Conservation (phyloP, 1,139 yeast species). For the Geotrichum cucujoidarum region DNA sequence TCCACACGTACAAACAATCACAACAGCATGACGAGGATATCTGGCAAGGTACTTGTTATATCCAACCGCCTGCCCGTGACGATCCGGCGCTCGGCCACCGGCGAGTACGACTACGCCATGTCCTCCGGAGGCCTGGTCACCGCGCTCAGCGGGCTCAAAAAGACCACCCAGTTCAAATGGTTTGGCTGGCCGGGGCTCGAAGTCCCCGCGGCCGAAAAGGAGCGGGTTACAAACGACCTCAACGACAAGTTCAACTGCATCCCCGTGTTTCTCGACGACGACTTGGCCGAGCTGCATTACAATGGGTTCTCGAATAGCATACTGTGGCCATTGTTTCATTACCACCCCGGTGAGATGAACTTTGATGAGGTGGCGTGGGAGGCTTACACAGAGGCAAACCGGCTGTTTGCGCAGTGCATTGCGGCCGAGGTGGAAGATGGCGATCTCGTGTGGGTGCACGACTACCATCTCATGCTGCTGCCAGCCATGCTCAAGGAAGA, state of each 20-base stretch:
- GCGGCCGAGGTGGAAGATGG: slow-evolving; percentile 69
- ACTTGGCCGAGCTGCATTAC: slow-evolving; percentile 90
- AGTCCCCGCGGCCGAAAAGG: slow-evolving; percentile 72
- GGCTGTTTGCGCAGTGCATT: slow-evolving; percentile 71
- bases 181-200: slow-evolving; percentile 97
- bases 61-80: slow-evolving; percentile 96
- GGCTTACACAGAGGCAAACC: slow-evolving; percentile 92
- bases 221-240: slow-evolving; percentile 62
- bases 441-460: slow-evolving; percentile 96
- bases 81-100: slow-evolving; percentile 62
- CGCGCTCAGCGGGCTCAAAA: slow-evolving; percentile 87
- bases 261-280: slow-evolving; percentile 83
- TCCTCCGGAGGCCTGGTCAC: slow-evolving; percentile 97
- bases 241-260: slow-evolving; percentile 77
- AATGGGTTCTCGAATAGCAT: slow-evolving; percentile 92
- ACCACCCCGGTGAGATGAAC: slow-evolving; percentile 98
- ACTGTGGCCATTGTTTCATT: slow-evolving; percentile 96
- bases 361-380: slow-evolving; percentile 98
- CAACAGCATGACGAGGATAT: slow-evolving; percentile 3
- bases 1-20: too few species aligned
- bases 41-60: slow-evolving; percentile 76
- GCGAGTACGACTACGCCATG: slow-evolving; percentile 68
- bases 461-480: slow-evolving; percentile 90
- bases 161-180: slow-evolving; percentile 88
- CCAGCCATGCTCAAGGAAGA: slow-evolving; percentile 83